Evolutionary conservation across 208 protist species (phyloP), one percentile per base, ranked within the genome.

Genomic region (Phytomonas francai): DNA sequence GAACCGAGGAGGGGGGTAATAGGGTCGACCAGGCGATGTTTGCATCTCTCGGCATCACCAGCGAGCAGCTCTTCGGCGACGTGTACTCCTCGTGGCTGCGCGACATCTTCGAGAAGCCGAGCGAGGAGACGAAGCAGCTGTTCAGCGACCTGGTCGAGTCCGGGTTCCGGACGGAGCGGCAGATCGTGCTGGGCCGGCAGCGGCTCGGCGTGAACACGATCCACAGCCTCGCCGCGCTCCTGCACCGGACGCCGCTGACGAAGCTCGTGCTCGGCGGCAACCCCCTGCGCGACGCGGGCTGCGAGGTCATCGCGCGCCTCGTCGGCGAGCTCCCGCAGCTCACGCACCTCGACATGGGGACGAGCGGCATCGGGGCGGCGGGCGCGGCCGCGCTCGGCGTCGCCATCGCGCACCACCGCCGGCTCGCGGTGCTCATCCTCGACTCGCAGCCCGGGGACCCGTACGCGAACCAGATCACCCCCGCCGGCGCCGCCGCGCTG

Each of bases 71-170:
- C 58, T 92, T 88, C 68, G 81, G 84, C n/a, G 85, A 94, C 58
- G 72, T 96, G 36, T 94, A 87, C 81, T 59, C 79, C 34, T 77
- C 85, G 9, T 97, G 91, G 89, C 77, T 94, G 9, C 89, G 90
- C 59, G 91, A 97, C 81, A 95, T 89, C 0, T 82, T 86, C 57
- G 89, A 97, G 72, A 91, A 92, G 62, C 89, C 84, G 75, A 89
- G 71, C 16, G 45, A 73, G 22, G 88, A 97, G 32, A 80, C 87
- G 0, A 77, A 75, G 58, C 84, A 88, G 58, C 65, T 89, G 30
- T 97, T 94, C 70, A 87, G 80, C 8, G 84, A 88, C 30, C 73
- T 93, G 63, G 78, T 95, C 49, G 87, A 94, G 71, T 76, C 70
- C 19, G 89, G 91, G 1, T 88, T 94, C 68, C 59, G 65, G 3